Base-by-base conservation (phyloP, 805 yeast genomes). In the Kuraishia floccosa region DNA sequence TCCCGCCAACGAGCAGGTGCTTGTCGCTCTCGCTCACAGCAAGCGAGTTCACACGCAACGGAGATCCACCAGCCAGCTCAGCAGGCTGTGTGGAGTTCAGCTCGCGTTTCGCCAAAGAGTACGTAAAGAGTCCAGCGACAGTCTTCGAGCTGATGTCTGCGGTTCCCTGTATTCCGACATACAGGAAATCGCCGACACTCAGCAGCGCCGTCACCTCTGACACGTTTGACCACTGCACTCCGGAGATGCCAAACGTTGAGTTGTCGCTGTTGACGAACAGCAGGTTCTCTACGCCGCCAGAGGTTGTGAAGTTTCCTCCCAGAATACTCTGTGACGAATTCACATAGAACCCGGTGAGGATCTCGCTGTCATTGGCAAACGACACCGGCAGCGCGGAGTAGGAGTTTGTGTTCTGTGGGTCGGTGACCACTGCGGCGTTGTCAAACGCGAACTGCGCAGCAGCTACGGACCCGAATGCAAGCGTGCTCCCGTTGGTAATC, bases 1-100 rank as follows among this genome's bases (percentile, higher is more conserved):
- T 60, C 16, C 96, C 96, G 24, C 81, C 94, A 9, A 82, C 82
- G 19, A 76, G 59, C 17, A 85, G 52, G 13, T 60, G 42, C 18
- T 61, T 57, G 18, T 51, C 54, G 16, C 57, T 58, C 20, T 65
- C 60, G 21, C 56, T 56, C 12, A 64, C 39, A 12, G 51, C 50
- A 31, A 69, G 49, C 1, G 70, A 49, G 10, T 60, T 58, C 10
- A 74, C 62, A 4, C 39, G 38, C 8, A 59, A 49, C 3, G 66
- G 50, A 6, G 56, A 46, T 13, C 50, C 32, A 6, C 56, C 55
- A 10, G 50, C 49, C 16, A 74, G 47, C 12, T 50, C 47, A 0
- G 74, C 65, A 11, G 79, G 78, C 42, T 72, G 79, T 25, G 51
- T 42, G 3, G 52, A 40, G 0, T 72, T 45, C 17, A 73, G 45